Evolutionary conservation across 768 basidiomycete species (phyloP).

Genomic region (Suillus subaureus): DNA sequence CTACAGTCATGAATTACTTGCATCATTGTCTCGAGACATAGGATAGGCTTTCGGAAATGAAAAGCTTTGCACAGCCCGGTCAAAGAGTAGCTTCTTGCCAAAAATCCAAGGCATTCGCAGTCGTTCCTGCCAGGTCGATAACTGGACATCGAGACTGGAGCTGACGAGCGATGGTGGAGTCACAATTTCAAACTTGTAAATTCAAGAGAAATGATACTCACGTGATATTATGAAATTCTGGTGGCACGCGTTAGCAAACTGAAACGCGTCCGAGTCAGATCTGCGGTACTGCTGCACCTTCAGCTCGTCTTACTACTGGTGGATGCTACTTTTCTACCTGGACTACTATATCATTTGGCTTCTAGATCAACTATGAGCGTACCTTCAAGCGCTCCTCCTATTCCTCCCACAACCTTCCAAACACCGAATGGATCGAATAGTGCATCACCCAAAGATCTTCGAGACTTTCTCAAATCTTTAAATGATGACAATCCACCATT

Average conservation of each 20-base stretch:
- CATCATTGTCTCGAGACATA: too few relatives aligned
- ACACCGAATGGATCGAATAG: slow-evolving; percentile 27
- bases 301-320: not conserved
- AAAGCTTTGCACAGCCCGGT: too few relatives aligned
- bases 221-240: not conserved
- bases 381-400: slow-evolving; percentile 22
- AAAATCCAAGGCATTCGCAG: too few relatives aligned
- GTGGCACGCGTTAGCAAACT: not conserved
- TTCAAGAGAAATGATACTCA: not conserved
- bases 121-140: too few relatives aligned
- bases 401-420: slow-evolving; percentile 34
- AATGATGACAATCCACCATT: slow-evolving; percentile 31
- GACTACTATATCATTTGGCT: not conserved
- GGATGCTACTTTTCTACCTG: not conserved
- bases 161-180: too few relatives aligned
- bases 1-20: not conserved
- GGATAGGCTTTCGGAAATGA: too few relatives aligned
- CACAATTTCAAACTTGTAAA: too few relatives aligned
- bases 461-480: slow-evolving; percentile 45
- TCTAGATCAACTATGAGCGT: slow-evolving; percentile 24
- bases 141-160: too few relatives aligned
- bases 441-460: slow-evolving; percentile 40
- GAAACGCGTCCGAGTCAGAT: slow-evolving; percentile 2
- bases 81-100: too few relatives aligned
- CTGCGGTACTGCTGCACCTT: not conserved